Conservation (phyloP, 208 protist species). For the Acanthamoeba triangularis region DNA sequence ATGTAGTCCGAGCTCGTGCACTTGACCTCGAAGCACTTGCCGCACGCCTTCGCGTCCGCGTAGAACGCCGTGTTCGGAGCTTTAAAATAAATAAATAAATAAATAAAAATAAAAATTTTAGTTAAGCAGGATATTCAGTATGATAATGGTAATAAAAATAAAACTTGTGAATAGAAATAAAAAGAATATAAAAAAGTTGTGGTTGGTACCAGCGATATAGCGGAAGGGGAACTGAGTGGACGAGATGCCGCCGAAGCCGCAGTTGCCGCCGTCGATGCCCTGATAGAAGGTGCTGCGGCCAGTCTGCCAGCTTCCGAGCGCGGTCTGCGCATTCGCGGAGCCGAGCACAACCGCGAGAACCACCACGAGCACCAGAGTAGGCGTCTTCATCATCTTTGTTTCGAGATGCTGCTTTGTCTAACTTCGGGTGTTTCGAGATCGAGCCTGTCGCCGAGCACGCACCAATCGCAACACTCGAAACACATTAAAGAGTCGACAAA, state of each 20-base stretch:
- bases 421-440: no score
- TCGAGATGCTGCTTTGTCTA: no score
- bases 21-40: constrained; percentile 63
- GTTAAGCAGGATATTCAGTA: background rate
- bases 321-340: background rate
- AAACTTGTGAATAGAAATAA: background rate
- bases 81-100: background rate
- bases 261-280: constrained; percentile 69
- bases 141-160: background rate
- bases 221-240: constrained; percentile 7
- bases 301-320: constrained; percentile 25
- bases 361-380: no score
- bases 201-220: background rate
- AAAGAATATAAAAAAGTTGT: background rate
- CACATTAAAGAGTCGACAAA: no score
- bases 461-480: no score
- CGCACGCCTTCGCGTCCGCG: background rate
- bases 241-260: constrained; percentile 14
- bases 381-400: no score
- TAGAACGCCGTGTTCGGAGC: constrained; percentile 61
- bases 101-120: background rate
- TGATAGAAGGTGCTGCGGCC: constrained; percentile 57
- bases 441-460: no score
- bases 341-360: no score
- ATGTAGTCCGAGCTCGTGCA: constrained; percentile 53